phyloP scores from a whole-genome alignment of 164 flowering plant species.

The Chimonanthus praecox region DNA sequence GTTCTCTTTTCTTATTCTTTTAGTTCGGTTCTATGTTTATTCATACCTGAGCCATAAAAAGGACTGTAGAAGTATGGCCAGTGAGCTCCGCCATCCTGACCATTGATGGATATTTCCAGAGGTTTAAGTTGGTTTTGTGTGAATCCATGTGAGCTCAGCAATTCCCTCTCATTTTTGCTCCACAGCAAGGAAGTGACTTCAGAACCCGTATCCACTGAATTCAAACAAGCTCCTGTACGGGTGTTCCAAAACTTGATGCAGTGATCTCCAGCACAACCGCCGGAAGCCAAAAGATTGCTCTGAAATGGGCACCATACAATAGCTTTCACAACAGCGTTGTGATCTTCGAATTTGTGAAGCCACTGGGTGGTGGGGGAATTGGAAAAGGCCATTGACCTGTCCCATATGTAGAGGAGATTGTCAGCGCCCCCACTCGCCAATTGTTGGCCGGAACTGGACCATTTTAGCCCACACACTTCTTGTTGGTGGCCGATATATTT shows the following conservation, averaged over 20 bases:
- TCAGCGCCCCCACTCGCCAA: conserved; percentile 67
- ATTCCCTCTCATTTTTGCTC: conserved; percentile 55
- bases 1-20: background rate
- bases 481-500: conserved; percentile 50
- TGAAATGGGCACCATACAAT: conserved; percentile 72
- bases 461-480: conserved; percentile 62
- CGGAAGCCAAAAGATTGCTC: conserved; percentile 50
- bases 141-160: conserved; percentile 59
- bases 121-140: conserved; percentile 52
- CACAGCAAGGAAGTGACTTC: conserved; percentile 59
- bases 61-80: conserved; percentile 60
- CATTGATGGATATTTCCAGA: conserved; percentile 72
- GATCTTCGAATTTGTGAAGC: conserved; percentile 59
- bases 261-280: conserved; percentile 53
- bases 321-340: conserved; percentile 61
- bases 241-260: conserved; percentile 66
- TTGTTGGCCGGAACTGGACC: conserved; percentile 59
- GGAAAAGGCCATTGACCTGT: conserved; percentile 34
- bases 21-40: no score
- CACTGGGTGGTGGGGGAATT: conserved; percentile 34
- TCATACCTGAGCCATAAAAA: conserved; percentile 53
- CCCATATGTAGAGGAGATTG: conserved; percentile 56
- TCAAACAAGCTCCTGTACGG: conserved; percentile 58
- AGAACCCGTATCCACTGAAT: conserved; percentile 58
- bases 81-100: conserved; percentile 56